Evolutionary conservation across 2,329 filamentous ascomycete genomes (phyloP).

Genomic region (Curvularia sp.): DNA sequence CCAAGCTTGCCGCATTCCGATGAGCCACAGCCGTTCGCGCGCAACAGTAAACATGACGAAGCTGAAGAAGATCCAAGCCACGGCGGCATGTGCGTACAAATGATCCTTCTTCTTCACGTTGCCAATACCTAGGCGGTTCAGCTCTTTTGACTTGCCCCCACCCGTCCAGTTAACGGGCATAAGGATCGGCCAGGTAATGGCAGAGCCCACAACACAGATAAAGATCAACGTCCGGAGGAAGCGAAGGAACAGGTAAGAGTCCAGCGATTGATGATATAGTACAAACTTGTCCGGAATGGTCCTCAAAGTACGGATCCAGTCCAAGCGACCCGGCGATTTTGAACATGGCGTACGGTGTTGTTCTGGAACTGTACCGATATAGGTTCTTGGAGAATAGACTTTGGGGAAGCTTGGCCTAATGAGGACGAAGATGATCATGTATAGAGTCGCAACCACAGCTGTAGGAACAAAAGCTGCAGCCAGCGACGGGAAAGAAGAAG

Average conservation of each 20-base stretch:
- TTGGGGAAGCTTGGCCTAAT: constrained; percentile 54
- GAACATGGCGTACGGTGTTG: constrained; percentile 52
- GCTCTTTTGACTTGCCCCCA: constrained; percentile 66
- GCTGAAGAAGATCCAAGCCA: constrained; percentile 81
- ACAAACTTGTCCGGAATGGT: constrained; percentile 74
- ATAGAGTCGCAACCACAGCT: constrained; percentile 38
- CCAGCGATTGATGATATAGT: constrained; percentile 88
- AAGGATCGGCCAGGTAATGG: constrained; percentile 85
- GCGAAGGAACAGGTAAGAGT: constrained; percentile 88
- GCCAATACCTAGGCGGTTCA: constrained; percentile 80
- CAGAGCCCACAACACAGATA: constrained; percentile 82
- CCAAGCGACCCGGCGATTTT: constrained; percentile 37
- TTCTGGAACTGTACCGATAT: constrained; percentile 52
- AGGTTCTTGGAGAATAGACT: constrained; percentile 55
- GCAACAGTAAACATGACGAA: constrained; percentile 91
- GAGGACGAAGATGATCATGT: constrained; percentile 49
- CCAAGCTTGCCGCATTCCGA: constrained; percentile 92
- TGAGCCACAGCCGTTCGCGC: constrained; percentile 87
- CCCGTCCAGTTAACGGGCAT: constrained; percentile 91
- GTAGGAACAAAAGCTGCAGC: constrained; percentile 47
- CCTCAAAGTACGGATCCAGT: constrained; percentile 58
- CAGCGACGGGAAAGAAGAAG: constrained; percentile 44
- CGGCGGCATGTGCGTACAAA: constrained; percentile 78
- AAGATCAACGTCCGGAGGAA: constrained; percentile 81
- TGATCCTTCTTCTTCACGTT: constrained; percentile 72